These are phyloP conservation scores for Mycena amicta DNA, from an alignment of 768 basidiomycete genomes.

Conservation along the genomic window DNA sequence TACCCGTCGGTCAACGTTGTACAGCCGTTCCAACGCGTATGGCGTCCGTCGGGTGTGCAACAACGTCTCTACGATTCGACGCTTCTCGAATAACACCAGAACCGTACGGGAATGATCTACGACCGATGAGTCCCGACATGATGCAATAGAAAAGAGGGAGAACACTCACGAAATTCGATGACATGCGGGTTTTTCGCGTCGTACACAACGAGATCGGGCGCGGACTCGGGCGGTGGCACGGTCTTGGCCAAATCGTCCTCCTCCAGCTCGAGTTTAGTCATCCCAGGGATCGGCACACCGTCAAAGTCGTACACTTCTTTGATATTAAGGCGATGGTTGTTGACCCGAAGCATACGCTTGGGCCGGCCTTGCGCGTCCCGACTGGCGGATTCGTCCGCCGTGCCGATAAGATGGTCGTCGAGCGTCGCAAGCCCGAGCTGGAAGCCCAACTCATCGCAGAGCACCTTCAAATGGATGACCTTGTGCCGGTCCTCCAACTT, in stretches of 20 bases:
- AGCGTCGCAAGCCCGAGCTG: conserved; percentile 22
- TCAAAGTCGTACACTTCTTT: conserved; percentile 24
- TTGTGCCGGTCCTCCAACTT: conserved; percentile 21
- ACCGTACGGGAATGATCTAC: conserved; percentile 20
- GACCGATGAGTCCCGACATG: no score
- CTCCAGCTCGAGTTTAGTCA: conserved; percentile 19
- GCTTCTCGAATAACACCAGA: conserved; percentile 13
- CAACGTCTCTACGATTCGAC: conserved; percentile 16
- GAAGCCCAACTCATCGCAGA: conserved; percentile 20
- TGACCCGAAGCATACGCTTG: conserved; percentile 18
- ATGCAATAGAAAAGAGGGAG: no score
- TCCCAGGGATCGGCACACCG: conserved; percentile 10
- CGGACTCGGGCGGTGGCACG: conserved; percentile 9
- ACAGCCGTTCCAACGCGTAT: conserved; percentile 18
- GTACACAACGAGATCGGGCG: conserved; percentile 23
- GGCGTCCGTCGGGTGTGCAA: conserved; percentile 19
- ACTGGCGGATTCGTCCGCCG: conserved; percentile 13
- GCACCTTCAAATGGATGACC: conserved; percentile 18
- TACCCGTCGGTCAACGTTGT: conserved; percentile 11
- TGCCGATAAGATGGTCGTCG: conserved; percentile 22
- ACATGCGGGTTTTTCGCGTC: conserved; percentile 21
- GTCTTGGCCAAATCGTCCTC: conserved; percentile 15
- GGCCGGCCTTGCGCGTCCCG: conserved; percentile 19
- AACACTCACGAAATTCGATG: conserved; percentile 24
- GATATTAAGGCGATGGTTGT: conserved; percentile 20